Percentiles rank a stretch among this genome's conserved stretches.
Conservation (phyloP, 73 alveolate genomes). For the Tetrahymena thermophila region DNA sequence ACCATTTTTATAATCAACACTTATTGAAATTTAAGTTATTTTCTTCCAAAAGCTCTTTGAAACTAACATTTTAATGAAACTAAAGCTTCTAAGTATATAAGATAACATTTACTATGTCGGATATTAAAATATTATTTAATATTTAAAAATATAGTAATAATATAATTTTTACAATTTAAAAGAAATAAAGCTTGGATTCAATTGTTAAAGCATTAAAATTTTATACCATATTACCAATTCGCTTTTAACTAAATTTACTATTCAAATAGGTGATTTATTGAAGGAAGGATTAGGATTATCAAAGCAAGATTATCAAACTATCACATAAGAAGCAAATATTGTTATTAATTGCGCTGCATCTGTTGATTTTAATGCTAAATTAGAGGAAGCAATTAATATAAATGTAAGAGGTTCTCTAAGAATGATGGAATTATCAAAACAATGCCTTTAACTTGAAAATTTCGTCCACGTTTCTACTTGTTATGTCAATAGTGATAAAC, state of each 20-base stretch:
- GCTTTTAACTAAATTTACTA: neutral
- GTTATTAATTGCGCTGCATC: conserved; percentile 71
- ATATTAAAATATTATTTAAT: too few relatives aligned
- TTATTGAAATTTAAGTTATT: neutral
- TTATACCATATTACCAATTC: neutral
- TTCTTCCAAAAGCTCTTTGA: neutral
- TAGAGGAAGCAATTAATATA: conserved; percentile 63
- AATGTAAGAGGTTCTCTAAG: conserved; percentile 67
- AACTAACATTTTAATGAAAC: too few relatives aligned
- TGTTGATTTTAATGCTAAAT: conserved; percentile 64
- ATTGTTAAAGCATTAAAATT: too few relatives aligned
- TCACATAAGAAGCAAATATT: conserved; percentile 49
- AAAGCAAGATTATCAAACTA: conserved; percentile 19
- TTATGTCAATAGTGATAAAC: conserved; percentile 61
- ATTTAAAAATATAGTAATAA: too few relatives aligned
- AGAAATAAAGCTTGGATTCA: too few relatives aligned
- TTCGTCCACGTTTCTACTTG: conserved; percentile 66
- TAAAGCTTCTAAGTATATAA: too few relatives aligned
- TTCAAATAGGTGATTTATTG: conserved; percentile 24
- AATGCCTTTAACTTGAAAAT: conserved; percentile 40
- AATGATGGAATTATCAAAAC: conserved; percentile 54
- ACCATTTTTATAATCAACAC: neutral
- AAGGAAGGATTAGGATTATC: conserved; percentile 53
- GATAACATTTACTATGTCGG: too few relatives aligned
- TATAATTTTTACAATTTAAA: too few relatives aligned